Conservation (phyloP, 2,329 filamentous ascomycete species). For the Pyricularia sp. region DNA sequence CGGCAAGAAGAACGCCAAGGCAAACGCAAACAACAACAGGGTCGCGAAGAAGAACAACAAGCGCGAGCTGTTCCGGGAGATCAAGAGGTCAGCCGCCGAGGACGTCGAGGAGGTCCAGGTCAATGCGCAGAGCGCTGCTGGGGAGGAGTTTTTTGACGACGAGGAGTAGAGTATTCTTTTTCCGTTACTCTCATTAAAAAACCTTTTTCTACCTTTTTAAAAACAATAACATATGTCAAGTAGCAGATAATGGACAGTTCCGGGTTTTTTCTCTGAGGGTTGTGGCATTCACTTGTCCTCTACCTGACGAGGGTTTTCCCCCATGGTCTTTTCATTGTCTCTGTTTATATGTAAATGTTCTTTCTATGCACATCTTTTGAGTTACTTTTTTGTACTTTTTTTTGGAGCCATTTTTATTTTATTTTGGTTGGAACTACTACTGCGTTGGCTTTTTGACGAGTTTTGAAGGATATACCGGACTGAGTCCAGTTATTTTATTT, state of each 20-base stretch:
- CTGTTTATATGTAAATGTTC: not conserved
- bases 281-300: not conserved
- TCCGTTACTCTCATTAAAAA: not conserved
- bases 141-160: not conserved
- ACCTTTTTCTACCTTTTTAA: not conserved
- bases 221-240: not conserved
- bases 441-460: too few relatives aligned
- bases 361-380: not conserved
- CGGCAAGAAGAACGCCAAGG: not conserved
- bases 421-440: too few relatives aligned
- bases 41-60: not conserved
- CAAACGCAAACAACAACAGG: slow-evolving; percentile 1
- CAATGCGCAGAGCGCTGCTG: not conserved
- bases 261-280: too few relatives aligned
- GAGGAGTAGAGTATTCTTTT: not conserved
- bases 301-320: not conserved
- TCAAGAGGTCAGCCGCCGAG: not conserved
- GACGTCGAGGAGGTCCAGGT: not conserved
- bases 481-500: not conserved
- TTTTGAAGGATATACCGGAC: not conserved
- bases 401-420: not conserved
- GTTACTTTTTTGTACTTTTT: not conserved
- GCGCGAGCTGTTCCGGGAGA: not conserved
- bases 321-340: not conserved
- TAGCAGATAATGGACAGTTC: not conserved